phyloP scores from a whole-genome alignment of 1,139 yeast genomes.

The Lodderomyces elongisporus region DNA sequence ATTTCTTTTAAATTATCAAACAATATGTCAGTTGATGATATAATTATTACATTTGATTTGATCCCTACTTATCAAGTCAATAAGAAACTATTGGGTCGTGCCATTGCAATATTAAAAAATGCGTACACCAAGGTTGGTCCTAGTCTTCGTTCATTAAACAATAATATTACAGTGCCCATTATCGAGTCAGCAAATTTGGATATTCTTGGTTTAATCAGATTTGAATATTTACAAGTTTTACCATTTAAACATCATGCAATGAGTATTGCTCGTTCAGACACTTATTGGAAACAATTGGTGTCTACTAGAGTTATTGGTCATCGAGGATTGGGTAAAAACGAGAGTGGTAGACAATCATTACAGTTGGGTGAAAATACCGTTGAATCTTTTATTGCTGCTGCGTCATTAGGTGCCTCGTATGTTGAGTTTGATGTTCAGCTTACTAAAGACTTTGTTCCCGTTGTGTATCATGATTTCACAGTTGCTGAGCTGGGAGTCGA shows the following conservation, averaged over 20 bases:
- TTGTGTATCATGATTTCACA: conserved; percentile 88
- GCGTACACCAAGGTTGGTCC: conserved; percentile 68
- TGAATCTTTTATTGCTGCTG: conserved; percentile 94
- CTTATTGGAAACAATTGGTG: conserved; percentile 89
- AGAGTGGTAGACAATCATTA: conserved; percentile 62
- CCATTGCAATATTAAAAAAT: conserved; percentile 67
- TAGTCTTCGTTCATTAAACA: conserved; percentile 63
- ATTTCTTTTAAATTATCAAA: conserved; percentile 63
- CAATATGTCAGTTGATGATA: conserved; percentile 46
- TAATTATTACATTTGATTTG: conserved; percentile 73
- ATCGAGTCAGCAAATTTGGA: conserved; percentile 68
- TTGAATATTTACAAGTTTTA: conserved; percentile 67
- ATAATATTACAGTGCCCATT: conserved; percentile 70
- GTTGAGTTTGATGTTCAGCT: conserved; percentile 97
- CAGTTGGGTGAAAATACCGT: conserved; percentile 96
- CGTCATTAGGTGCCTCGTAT: conserved; percentile 85
- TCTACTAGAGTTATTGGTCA: conserved; percentile 94
- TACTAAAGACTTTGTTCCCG: conserved; percentile 91
- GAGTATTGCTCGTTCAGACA: conserved; percentile 65
- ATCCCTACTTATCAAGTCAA: conserved; percentile 78
- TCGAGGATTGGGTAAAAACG: conserved; percentile 90
- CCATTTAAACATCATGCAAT: conserved; percentile 73
- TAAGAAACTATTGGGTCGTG: conserved; percentile 70
- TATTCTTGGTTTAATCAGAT: conserved; percentile 69
- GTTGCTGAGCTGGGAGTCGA: conserved; percentile 97